Evolutionary conservation across 192 early-diverging fungal genomes (phyloP).

Genomic region (Piromyces finnis): DNA sequence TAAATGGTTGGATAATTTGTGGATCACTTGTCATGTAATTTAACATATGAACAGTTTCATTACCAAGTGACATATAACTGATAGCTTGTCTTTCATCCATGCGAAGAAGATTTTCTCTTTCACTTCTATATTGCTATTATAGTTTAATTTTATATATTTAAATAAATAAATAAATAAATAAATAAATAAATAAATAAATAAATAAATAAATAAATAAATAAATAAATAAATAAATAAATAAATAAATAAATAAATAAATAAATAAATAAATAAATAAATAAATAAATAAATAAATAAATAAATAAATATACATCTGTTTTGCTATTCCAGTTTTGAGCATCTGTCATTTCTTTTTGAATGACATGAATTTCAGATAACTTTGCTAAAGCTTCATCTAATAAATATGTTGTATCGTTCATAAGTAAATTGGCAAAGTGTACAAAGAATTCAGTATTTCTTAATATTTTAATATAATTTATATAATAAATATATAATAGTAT

Average conservation of each 20-base stretch:
- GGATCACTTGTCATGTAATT: conserved; percentile 50
- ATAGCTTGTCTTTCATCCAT: conserved; percentile 63
- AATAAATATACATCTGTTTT: conserved; percentile 19
- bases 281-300: no score
- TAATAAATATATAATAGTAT: no score
- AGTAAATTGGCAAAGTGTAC: conserved; percentile 74
- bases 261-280: no score
- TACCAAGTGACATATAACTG: conserved; percentile 71
- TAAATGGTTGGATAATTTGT: conserved; percentile 64
- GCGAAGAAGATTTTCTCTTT: conserved; percentile 33
- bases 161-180: no score
- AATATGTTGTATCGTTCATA: conserved; percentile 90
- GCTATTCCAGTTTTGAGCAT: conserved; percentile 23
- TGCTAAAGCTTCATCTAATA: conserved; percentile 79
- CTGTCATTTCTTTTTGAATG: conserved; percentile 61
- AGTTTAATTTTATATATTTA: background rate
- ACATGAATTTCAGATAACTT: conserved; percentile 70
- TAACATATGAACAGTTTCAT: conserved; percentile 89
- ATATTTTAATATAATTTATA: no score
- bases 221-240: no score
- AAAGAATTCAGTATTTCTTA: conserved; percentile 50
- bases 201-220: no score
- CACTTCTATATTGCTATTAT: conserved; percentile 3
- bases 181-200: no score
- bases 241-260: no score